Conservation (phyloP, 1,284 basidiomycete species). For the Ganoderma lingzhi region DNA sequence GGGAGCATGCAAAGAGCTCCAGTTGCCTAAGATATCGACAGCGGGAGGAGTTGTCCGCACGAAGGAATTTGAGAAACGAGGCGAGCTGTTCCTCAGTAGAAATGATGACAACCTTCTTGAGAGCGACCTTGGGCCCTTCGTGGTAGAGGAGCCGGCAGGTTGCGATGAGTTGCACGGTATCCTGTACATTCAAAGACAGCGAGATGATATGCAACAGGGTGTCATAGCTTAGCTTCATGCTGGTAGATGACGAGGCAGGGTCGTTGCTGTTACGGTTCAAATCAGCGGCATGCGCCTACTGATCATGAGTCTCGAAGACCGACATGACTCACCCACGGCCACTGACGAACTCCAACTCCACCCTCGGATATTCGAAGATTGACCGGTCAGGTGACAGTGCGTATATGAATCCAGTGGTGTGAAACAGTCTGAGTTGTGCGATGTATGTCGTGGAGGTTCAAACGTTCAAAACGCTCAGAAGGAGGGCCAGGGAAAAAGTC, state of each 20-base stretch:
- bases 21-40: neutral
- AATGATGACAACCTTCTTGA: neutral
- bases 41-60: neutral
- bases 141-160: neutral
- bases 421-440: no score
- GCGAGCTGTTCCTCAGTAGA: neutral
- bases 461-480: no score
- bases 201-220: neutral
- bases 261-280: no score
- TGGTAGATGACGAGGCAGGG: neutral
- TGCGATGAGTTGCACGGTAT: conserved; percentile 34
- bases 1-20: neutral
- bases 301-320: no score
- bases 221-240: neutral
- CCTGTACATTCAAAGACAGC: neutral
- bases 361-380: no score
- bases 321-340: no score
- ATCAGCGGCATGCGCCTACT: no score
- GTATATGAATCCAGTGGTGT: no score
- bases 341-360: no score
- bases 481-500: no score
- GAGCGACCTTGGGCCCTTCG: neutral
- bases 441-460: no score
- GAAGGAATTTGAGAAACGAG: neutral
- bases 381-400: no score